Evolutionary conservation across 129 eudicot genomes (phyloP).

Genomic region (Glebionis coronaria): DNA sequence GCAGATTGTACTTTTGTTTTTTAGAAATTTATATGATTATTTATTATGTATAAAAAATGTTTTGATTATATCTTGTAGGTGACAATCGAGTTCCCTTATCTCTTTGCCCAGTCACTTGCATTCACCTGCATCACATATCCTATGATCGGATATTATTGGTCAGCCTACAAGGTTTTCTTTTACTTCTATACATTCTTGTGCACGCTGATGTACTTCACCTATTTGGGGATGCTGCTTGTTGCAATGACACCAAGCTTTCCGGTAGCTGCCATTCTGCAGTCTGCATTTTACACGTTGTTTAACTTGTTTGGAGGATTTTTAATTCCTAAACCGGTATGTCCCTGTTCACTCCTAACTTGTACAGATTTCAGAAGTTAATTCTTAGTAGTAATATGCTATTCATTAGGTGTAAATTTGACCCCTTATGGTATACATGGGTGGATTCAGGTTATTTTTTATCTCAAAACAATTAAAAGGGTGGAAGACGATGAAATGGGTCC

Average conservation of each 20-base stretch:
- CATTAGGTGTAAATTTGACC: no score
- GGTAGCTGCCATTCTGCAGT: constrained; percentile 42
- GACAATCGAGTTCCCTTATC: constrained; percentile 32
- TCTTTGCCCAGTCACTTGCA: constrained; percentile 22
- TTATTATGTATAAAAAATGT: neutral
- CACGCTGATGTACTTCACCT: constrained; percentile 28
- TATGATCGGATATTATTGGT: constrained; percentile 29
- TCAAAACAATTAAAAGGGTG: no score
- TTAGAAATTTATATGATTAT: neutral
- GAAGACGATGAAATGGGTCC: no score
- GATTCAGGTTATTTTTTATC: no score
- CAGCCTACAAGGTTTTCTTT: constrained; percentile 29
- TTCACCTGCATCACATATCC: constrained; percentile 32
- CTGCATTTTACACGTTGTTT: constrained; percentile 42
- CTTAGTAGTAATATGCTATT: neutral
- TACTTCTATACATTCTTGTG: constrained; percentile 36
- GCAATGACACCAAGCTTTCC: constrained; percentile 45
- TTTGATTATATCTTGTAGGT: constrained; percentile 20
- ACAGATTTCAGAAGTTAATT: neutral
- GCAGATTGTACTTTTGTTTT: constrained; percentile 1
- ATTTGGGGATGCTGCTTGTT: constrained; percentile 30
- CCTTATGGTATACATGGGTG: no score
- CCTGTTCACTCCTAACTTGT: neutral
- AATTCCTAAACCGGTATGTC: constrained; percentile 48
- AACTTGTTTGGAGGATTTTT: constrained; percentile 50